Conservation (phyloP, 1,284 basidiomycete genomes). For the Coriolopsis trogii region DNA sequence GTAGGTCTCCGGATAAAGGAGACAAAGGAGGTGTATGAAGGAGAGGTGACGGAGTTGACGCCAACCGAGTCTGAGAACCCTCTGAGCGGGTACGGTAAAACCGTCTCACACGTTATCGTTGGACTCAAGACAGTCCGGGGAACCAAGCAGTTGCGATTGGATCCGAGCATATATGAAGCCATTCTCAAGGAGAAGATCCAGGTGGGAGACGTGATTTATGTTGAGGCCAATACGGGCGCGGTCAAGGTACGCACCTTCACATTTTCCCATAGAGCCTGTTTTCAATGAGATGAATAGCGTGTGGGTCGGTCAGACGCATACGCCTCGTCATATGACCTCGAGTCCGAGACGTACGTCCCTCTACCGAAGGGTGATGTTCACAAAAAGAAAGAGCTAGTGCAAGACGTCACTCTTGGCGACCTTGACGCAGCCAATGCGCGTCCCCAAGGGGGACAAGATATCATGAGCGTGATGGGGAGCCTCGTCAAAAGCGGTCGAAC, state of each 20-base stretch:
- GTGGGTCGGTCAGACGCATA: slow-evolving; percentile 98
- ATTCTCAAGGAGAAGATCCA: slow-evolving; percentile 98
- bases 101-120: slow-evolving; percentile 95
- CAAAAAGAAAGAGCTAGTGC: slow-evolving; percentile 96
- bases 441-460: slow-evolving; percentile 94
- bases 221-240: slow-evolving; percentile 93
- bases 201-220: slow-evolving; percentile 96
- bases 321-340: slow-evolving; percentile 97
- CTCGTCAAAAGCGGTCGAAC: slow-evolving; percentile 93
- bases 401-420: slow-evolving; percentile 96
- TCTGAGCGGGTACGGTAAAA: slow-evolving; percentile 96
- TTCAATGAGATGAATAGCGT: slow-evolving; percentile 50
- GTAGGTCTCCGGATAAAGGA: slow-evolving; percentile 95
- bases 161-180: slow-evolving; percentile 96
- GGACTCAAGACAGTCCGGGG: slow-evolving; percentile 98
- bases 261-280: not conserved
- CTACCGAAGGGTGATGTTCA: slow-evolving; percentile 98
- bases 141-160: slow-evolving; percentile 95
- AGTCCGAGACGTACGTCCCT: slow-evolving; percentile 98
- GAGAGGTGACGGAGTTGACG: slow-evolving; percentile 96
- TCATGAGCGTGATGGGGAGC: slow-evolving; percentile 99
- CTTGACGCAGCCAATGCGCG: slow-evolving; percentile 96
- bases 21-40: slow-evolving; percentile 98
- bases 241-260: slow-evolving; percentile 72
- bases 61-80: slow-evolving; percentile 96